These are phyloP conservation scores for Stachybotrys elegans DNA, from an alignment of 2,329 filamentous ascomycete genomes.

Conservation along the genomic window DNA sequence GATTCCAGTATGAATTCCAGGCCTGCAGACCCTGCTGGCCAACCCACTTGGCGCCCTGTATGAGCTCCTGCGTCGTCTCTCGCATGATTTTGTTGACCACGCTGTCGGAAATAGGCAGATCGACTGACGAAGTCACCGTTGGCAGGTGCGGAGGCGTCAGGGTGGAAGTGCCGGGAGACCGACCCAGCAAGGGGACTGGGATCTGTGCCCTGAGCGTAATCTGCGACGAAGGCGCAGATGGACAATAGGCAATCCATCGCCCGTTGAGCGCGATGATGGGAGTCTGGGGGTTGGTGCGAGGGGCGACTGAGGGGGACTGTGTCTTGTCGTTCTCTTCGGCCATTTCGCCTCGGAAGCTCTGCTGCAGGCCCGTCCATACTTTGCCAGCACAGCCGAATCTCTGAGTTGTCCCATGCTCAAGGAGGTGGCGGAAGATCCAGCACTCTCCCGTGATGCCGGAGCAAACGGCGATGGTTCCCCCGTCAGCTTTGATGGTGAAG, in stretches of 20 bases:
- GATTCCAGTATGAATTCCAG: conserved; percentile 78
- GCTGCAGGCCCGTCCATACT: conserved; percentile 83
- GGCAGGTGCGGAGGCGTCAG: conserved; percentile 67
- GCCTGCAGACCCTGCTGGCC: conserved; percentile 72
- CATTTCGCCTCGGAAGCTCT: conserved; percentile 43
- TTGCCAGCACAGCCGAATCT: conserved; percentile 72
- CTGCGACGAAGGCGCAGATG: conserved; percentile 65
- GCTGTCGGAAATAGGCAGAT: conserved; percentile 66
- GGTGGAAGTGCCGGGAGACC: conserved; percentile 52
- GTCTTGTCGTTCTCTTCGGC: conserved; percentile 40
- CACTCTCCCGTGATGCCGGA: conserved; percentile 85
- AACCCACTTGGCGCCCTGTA: conserved; percentile 70
- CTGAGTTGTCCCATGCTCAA: conserved; percentile 35
- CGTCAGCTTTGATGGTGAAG: conserved; percentile 68
- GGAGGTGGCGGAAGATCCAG: conserved; percentile 63
- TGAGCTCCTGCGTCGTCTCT: conserved; percentile 72
- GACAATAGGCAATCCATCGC: conserved; percentile 74
- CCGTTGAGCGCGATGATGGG: conserved; percentile 66
- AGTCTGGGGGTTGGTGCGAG: conserved; percentile 44
- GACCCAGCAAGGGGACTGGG: conserved; percentile 48
- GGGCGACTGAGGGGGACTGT: conserved; percentile 28
- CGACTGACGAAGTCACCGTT: conserved; percentile 59
- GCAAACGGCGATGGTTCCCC: conserved; percentile 65
- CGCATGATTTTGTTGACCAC: conserved; percentile 73
- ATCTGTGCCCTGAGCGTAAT: conserved; percentile 64